phyloP scores from a whole-genome alignment of 805 yeast genomes.

The Torulaspora delbrueckii region DNA sequence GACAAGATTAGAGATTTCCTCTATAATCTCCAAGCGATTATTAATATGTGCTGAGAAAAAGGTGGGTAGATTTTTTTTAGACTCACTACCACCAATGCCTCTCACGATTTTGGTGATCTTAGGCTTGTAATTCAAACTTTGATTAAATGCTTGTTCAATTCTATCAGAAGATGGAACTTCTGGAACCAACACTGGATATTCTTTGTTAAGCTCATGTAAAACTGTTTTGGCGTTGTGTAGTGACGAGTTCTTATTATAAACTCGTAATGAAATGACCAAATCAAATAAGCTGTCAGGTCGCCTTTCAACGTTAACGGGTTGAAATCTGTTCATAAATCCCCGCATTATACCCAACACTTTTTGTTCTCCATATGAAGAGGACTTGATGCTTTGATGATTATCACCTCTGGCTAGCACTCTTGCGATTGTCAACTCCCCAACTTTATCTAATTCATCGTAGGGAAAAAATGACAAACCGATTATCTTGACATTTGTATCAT shows the following conservation, averaged over 20 bases:
- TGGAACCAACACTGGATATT: constrained; percentile 44
- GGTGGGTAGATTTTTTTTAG: constrained; percentile 32
- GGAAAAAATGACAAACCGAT: constrained; percentile 67
- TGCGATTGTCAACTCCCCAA: constrained; percentile 50
- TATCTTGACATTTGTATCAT: constrained; percentile 46
- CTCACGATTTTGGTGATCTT: constrained; percentile 37
- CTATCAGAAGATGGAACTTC: constrained; percentile 40
- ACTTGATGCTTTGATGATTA: constrained; percentile 79
- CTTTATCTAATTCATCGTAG: constrained; percentile 32
- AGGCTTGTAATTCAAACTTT: constrained; percentile 55
- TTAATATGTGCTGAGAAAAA: constrained; percentile 45
- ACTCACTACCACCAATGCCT: constrained; percentile 14
- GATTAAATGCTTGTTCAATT: constrained; percentile 44
- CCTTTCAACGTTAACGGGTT: constrained; percentile 44
- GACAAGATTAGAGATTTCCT: constrained; percentile 6
- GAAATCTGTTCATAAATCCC: constrained; percentile 68
- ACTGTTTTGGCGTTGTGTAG: constrained; percentile 45
- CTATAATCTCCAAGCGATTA: constrained; percentile 12
- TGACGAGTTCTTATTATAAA: constrained; percentile 42
- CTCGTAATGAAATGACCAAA: constrained; percentile 52
- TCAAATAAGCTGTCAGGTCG: constrained; percentile 70
- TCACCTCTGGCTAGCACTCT: constrained; percentile 73
- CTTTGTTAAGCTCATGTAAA: constrained; percentile 36
- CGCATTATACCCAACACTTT: constrained; percentile 60
- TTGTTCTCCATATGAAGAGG: constrained; percentile 41